Percentiles rank a stretch among this genome's conserved stretches.
Evolutionary conservation across 208 protist genomes (phyloP).

Genomic region (Leishmania major): DNA sequence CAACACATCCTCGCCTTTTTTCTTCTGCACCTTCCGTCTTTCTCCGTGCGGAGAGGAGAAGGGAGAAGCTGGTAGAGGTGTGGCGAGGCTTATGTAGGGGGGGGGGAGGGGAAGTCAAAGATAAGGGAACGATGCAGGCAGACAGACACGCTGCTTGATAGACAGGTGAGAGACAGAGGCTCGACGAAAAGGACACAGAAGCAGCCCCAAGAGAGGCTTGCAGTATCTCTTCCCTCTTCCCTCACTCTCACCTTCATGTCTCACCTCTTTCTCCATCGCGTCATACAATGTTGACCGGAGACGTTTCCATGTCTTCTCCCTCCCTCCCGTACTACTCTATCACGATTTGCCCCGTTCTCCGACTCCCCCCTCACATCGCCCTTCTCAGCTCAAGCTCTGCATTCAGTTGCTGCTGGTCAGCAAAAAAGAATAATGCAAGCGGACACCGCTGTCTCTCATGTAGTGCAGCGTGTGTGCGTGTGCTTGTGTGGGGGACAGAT

Average conservation of each 20-base stretch:
- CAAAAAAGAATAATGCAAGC: neutral
- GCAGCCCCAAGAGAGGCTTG: neutral
- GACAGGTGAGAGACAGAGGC: neutral
- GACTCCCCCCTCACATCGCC: neutral
- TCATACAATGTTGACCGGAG: neutral
- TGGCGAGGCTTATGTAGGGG: neutral
- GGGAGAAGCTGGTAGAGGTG: neutral
- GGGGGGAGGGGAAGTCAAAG: neutral
- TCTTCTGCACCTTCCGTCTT: neutral
- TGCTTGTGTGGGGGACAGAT: neutral
- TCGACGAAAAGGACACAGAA: neutral
- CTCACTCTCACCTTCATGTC: constrained; percentile 1
- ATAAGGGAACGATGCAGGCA: neutral
- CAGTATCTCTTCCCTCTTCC: neutral
- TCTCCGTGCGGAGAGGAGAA: neutral
- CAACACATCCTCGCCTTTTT: neutral
- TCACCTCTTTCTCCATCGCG: neutral
- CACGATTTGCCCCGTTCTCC: neutral
- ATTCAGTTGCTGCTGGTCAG: neutral
- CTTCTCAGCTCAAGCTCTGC: neutral
- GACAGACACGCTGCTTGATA: neutral
- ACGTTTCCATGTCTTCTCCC: neutral
- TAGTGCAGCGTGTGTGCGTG: neutral
- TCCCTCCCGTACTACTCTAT: neutral
- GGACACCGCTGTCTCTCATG: neutral